Evolutionary conservation across 1,284 basidiomycete genomes (phyloP), one percentile per base, ranked within the genome.

Genomic region (Apiotrichum gracile): DNA sequence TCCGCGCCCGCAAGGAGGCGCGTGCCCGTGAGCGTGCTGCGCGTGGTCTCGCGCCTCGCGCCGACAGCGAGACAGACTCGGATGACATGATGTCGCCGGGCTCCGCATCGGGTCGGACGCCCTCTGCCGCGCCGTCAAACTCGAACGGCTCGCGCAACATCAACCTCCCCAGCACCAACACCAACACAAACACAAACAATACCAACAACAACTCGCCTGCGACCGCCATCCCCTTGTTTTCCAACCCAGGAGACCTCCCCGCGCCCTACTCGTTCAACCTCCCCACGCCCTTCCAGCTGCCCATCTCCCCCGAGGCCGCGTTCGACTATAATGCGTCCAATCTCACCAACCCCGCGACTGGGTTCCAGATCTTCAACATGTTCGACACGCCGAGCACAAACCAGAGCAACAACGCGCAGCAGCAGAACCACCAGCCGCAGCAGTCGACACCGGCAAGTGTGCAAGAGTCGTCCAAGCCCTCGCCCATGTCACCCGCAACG

Each of bases 1-100:
- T 76, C 12, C 61, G 72, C 17, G 74, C 74, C 4, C 61, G 73
- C 21, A 73, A 72, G 51, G 74, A 76, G 48, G 71, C 71, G 5
- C 57, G 72, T 43, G 68, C 63, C 37, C 62, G 68, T 34, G 71
- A 73, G 45, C 53, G 68, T 16, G 51, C 57, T 25, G 66, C 66
- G 0, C 54, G 63, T 39, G 69, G 68, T 25, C 37, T 70, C 17
- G 59, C 63, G n/a, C n/a, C n/a, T n/a, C n/a, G n/a, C n/a, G n/a
- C n/a, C n/a, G n/a, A n/a, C 16, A 38, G 29, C 16, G 61, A 55
- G 16, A 51, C 56, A 5, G 63, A 65, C 25, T 52, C 55, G 24
- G 53, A 31, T 19, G 41, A 42, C 37, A n/a, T n/a, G n/a, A n/a
- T n/a, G n/a, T n/a, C n/a, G n/a, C n/a, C n/a, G n/a, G n/a, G n/a